Evolutionary conservation across 306 rosid genomes (phyloP), one percentile per base, ranked within the genome.

Genomic region (Lathyrus sativus): DNA sequence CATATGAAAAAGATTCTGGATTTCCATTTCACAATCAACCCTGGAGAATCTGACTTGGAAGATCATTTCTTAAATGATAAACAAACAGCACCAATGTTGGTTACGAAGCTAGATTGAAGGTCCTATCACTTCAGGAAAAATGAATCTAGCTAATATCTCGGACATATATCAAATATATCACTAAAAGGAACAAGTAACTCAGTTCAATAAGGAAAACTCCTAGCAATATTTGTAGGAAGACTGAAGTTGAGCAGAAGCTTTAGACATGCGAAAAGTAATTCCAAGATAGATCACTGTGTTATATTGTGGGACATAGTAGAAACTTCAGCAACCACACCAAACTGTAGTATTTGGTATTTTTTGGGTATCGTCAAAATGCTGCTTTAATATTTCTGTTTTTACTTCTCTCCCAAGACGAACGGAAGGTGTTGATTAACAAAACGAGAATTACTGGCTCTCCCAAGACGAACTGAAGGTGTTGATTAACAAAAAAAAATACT

Each of bases 201-300:
- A 19, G 22, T 19, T 72, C 78, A 45, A 71, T 45, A 66, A 66
- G 66, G 74, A 44, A 67, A 35, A 43, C 65, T 62, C 79, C 73
- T 29, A 57, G 76, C 76, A 76, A 63, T 50, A 67, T 62, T 51
- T 67, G 54, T 38, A 35, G 60, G 74, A 67, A 67, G 56, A 62
- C 24, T 11, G 11, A 45, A 26, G 54, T 42, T 29, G 41, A 12
- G 45, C 33, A 42, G 14, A 76, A 53, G 37, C 63, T 26, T 67
- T 37, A 51, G 77, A 24, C 39, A 14, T 24, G 18, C 22, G 71
- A 11, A 44, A 31, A 57, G 51, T 54, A 66, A 54, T 71, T 69
- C 78, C 76, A 67, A 50, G 71, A 67, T 62, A 29, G 62, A 67
- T 62, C 67, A 70, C 62, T 19, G 58, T 22, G 42, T 53, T 74